phyloP scores from a whole-genome alignment of 371 early-diverging fungal species.

The Umbelopsis sp. region DNA sequence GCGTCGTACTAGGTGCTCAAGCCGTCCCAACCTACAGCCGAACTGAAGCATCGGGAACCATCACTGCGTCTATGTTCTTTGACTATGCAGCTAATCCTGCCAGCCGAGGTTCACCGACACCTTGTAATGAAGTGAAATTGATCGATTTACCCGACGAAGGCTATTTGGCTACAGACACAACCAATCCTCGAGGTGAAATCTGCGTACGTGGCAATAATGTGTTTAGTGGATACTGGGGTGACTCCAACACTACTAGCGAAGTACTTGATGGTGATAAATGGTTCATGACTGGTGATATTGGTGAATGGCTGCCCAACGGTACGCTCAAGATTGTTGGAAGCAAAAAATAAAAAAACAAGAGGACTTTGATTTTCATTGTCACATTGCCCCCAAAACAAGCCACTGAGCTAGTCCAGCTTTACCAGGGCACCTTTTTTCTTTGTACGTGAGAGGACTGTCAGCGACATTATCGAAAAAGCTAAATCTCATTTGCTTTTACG shows the following conservation, averaged over 20 bases:
- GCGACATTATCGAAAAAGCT: background rate
- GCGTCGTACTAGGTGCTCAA: conserved; percentile 56
- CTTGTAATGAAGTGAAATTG: conserved; percentile 87
- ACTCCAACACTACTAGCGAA: conserved; percentile 48
- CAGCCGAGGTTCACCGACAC: conserved; percentile 71
- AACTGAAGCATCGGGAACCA: conserved; percentile 61
- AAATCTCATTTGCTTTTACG: background rate
- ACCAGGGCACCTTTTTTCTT: background rate
- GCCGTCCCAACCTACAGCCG: conserved; percentile 63
- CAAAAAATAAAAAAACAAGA: conserved; percentile 25
- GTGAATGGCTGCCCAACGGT: conserved; percentile 69
- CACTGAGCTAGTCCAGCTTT: no score
- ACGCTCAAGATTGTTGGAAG: conserved; percentile 62
- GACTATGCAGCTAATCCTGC: conserved; percentile 50
- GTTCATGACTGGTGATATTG: conserved; percentile 85
- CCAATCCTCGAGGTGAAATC: conserved; percentile 79
- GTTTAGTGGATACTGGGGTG: conserved; percentile 58
- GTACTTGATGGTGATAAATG: conserved; percentile 78
- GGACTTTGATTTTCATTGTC: conserved; percentile 2
- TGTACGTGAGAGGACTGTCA: background rate
- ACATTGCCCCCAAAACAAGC: conserved; percentile 1
- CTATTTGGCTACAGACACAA: conserved; percentile 69
- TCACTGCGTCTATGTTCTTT: conserved; percentile 58
- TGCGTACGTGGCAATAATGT: conserved; percentile 65
- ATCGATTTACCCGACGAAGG: conserved; percentile 73